phyloP scores from a whole-genome alignment of 768 basidiomycete species.

The Phanerochaete carnosa region DNA sequence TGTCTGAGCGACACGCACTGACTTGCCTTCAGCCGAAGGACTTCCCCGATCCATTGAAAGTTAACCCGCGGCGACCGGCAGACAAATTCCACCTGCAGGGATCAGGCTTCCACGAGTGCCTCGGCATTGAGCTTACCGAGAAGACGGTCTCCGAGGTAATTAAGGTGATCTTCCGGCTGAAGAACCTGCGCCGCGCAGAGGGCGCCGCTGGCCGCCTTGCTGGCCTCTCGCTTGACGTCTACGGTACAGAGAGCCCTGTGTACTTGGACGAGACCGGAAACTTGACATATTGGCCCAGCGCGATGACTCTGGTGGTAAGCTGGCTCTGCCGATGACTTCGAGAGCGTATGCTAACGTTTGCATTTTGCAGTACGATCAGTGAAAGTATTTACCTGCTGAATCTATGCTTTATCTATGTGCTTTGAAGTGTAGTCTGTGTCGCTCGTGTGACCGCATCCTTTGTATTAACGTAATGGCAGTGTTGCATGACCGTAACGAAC shows the following conservation, averaged over 20 bases:
- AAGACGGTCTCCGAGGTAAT: conserved; percentile 38
- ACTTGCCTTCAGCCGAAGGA: conserved; percentile 29
- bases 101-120: conserved; percentile 36
- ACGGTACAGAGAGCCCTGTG: conserved; percentile 25
- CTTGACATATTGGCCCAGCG: conserved; percentile 17
- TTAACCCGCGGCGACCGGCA: conserved; percentile 38
- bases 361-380: too few relatives aligned
- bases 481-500: too few relatives aligned
- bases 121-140: conserved; percentile 34
- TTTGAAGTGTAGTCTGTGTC: too few relatives aligned
- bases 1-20: conserved; percentile 14
- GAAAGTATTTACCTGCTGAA: too few relatives aligned
- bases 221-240: conserved; percentile 28
- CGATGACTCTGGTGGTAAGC: conserved; percentile 18
- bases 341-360: too few relatives aligned
- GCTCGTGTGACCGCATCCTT: too few relatives aligned
- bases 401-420: too few relatives aligned
- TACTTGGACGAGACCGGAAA: conserved; percentile 23
- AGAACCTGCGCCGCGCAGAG: conserved; percentile 44
- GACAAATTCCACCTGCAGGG: conserved; percentile 27
- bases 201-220: conserved; percentile 40
- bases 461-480: too few relatives aligned
- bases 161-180: conserved; percentile 39
- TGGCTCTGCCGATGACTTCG: too few relatives aligned
- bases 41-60: conserved; percentile 38